These are phyloP conservation scores for Lactifluus pinguis DNA, from an alignment of 768 basidiomycete species.

Conservation along the genomic window DNA sequence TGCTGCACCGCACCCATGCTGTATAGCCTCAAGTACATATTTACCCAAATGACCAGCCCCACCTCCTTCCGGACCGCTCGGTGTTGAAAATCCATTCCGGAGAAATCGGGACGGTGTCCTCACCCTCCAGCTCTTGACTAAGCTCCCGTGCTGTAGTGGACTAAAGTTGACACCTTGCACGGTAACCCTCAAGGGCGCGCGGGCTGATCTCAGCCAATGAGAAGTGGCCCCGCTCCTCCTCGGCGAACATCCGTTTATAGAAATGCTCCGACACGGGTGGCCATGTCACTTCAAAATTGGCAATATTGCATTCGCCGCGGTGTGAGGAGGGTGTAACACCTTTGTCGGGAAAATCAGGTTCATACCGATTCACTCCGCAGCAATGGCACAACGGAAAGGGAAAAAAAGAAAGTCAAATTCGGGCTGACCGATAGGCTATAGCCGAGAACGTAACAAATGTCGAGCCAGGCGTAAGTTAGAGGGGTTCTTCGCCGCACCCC, in stretches of 20 bases:
- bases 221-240: background rate
- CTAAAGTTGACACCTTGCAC: slow-evolving; percentile 9
- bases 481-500: background rate
- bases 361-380: slow-evolving; percentile 2
- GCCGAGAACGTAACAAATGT: slow-evolving; percentile 1
- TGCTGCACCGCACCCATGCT: no score
- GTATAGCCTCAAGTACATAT: no score
- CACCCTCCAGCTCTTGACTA: background rate
- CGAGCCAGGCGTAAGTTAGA: background rate
- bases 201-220: background rate
- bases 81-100: no score
- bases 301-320: slow-evolving; percentile 15
- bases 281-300: slow-evolving; percentile 11
- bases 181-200: background rate
- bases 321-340: slow-evolving; percentile 13
- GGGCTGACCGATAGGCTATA: background rate
- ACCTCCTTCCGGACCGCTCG: no score
- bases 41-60: no score
- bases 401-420: background rate
- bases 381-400: slow-evolving; percentile 11
- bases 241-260: background rate
- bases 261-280: slow-evolving; percentile 4
- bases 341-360: slow-evolving; percentile 3
- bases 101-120: no score
- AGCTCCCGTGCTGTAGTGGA: background rate